Conservation (phyloP, 805 yeast species). For the Metschnikowia chrysomelidarum region DNA sequence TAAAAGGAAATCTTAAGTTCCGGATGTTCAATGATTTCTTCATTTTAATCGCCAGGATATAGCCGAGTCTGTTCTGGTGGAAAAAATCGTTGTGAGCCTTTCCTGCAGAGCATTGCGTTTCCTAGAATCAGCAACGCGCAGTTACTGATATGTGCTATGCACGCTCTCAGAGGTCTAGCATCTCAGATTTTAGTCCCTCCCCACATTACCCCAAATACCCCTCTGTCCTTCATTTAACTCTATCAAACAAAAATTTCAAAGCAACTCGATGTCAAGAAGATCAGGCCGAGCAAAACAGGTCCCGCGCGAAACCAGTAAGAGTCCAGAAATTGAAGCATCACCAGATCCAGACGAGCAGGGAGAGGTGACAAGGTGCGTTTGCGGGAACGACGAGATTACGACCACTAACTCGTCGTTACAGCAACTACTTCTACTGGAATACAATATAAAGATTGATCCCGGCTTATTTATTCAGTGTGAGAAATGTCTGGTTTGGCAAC, state of each 20-base stretch:
- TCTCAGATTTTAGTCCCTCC: background rate
- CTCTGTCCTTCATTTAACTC: background rate
- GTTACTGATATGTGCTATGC: slow-evolving; percentile 6
- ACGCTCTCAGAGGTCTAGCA: background rate
- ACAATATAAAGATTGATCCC: slow-evolving; percentile 41
- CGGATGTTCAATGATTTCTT: too few species aligned
- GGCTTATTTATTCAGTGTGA: slow-evolving; percentile 86
- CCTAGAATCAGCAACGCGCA: too few species aligned
- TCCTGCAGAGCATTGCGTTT: too few species aligned
- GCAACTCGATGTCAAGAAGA: slow-evolving; percentile 22
- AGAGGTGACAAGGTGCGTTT: slow-evolving; percentile 43
- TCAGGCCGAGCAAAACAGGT: slow-evolving; percentile 16
- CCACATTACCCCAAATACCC: background rate
- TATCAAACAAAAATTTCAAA: background rate
- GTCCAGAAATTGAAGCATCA: slow-evolving; percentile 10
- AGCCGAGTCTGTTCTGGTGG: too few species aligned
- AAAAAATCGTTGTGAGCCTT: too few species aligned
- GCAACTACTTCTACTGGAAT: slow-evolving; percentile 29
- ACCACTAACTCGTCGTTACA: slow-evolving; percentile 26
- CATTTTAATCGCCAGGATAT: too few species aligned
- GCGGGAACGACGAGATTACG: slow-evolving; percentile 39
- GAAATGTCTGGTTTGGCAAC: slow-evolving; percentile 94
- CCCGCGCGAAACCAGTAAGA: slow-evolving; percentile 7
- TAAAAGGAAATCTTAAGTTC: too few species aligned
- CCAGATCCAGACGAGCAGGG: slow-evolving; percentile 35